A percentile compares a stretch with the other conserved stretches of the same genome.
phyloP scores from a whole-genome alignment of 2,329 filamentous ascomycete species.

The Didymella pinodella region DNA sequence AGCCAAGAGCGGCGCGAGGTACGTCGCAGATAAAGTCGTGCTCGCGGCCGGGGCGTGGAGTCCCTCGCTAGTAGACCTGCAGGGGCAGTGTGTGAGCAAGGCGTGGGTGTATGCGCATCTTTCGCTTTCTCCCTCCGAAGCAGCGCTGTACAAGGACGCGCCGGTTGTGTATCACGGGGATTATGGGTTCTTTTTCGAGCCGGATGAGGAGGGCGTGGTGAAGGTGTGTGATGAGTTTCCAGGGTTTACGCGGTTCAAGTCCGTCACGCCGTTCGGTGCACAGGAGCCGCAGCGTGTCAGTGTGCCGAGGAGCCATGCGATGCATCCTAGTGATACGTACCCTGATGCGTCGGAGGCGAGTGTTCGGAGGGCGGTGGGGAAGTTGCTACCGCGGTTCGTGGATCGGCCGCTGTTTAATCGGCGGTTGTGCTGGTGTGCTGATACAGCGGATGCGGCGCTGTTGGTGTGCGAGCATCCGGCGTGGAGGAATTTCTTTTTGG shows the following conservation, averaged over 20 bases:
- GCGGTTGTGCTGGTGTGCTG: constrained; percentile 66
- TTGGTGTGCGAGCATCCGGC: constrained; percentile 63
- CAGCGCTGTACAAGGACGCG: constrained; percentile 57
- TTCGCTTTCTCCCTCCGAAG: constrained; percentile 58
- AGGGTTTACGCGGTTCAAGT: constrained; percentile 52
- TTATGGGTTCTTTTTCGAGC: constrained; percentile 61
- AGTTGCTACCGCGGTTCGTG: constrained; percentile 55
- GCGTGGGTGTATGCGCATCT: constrained; percentile 65
- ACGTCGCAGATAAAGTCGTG: constrained; percentile 56
- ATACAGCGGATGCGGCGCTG: constrained; percentile 69
- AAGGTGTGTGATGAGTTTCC: constrained; percentile 67
- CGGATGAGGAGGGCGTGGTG: constrained; percentile 55
- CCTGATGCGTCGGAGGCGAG: constrained; percentile 57
- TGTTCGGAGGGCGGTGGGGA: constrained; percentile 46
- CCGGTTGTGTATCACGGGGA: constrained; percentile 64
- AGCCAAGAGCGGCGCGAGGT: constrained; percentile 53
- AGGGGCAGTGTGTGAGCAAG: constrained; percentile 58
- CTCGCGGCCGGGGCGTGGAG: constrained; percentile 53
- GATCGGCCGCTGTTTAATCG: constrained; percentile 54
- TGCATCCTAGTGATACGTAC: constrained; percentile 54
- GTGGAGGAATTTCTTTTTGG: constrained; percentile 58
- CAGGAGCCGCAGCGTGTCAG: constrained; percentile 62
- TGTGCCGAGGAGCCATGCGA: constrained; percentile 56
- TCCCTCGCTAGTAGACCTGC: constrained; percentile 37
- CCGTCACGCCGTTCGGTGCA: constrained; percentile 55